Evolutionary conservation across 192 early-diverging fungal species (phyloP).

Genomic region (Linnemannia elongata): DNA sequence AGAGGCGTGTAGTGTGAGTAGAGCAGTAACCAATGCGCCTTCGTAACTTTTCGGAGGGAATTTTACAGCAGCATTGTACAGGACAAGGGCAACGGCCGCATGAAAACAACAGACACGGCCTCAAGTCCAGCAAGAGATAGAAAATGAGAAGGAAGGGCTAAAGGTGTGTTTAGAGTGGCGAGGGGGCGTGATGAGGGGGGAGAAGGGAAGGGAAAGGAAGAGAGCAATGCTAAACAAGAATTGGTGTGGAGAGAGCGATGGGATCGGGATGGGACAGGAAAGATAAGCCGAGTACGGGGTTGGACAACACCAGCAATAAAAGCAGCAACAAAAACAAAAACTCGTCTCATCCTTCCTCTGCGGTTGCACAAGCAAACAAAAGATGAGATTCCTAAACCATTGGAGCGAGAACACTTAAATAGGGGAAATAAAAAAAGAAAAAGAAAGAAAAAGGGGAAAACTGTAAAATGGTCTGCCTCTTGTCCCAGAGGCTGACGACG

Average conservation of each 20-base stretch:
- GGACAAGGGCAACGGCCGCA: background rate
- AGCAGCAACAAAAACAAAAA: background rate
- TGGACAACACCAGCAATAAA: no score
- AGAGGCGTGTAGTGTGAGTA: background rate
- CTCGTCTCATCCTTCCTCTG: background rate
- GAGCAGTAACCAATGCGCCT: background rate
- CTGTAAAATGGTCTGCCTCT: background rate
- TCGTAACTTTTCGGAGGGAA: conserved; percentile 10
- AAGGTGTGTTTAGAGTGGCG: conserved; percentile 9
- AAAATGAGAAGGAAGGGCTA: conserved; percentile 14
- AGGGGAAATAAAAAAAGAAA: background rate
- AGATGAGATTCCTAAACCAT: background rate
- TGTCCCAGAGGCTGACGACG: background rate
- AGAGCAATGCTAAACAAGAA: background rate
- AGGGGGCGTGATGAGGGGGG: background rate
- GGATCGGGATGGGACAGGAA: background rate
- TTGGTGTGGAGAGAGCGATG: background rate
- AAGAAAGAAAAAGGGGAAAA: background rate
- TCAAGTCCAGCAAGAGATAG: conserved; percentile 17
- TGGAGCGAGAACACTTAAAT: background rate
- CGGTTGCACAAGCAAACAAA: background rate
- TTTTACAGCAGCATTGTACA: background rate
- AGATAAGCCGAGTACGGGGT: conserved; percentile 1
- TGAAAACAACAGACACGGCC: conserved; percentile 4
- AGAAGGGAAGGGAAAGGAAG: background rate